Evolutionary conservation across 768 basidiomycete species (phyloP), one percentile per base, ranked within the genome.

Genomic region (Phylloporus rhodoxanthus): DNA sequence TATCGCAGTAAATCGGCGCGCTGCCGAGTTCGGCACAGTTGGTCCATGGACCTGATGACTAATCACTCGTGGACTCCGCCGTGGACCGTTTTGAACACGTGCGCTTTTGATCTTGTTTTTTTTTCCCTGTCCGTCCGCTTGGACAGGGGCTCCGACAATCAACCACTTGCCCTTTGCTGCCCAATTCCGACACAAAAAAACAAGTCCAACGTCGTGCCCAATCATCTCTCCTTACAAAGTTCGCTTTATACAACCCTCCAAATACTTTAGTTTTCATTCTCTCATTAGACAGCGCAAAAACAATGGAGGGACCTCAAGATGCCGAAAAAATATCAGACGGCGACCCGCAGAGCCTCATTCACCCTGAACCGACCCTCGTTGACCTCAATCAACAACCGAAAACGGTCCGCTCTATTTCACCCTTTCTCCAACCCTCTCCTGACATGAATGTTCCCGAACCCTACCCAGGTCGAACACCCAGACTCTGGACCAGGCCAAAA

Each of bases 81-180:
- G 48, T 57, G 58, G 64, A 63, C 65, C 8, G n/a, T n/a, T 1
- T 11, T 46, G 49, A 28, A 48, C 65, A 67, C 65, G 65, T 66
- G 65, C 43, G 50, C 53, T 45, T 61, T 63, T 66, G 63, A 66
- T 66, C 61, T 65, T 48, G 60, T 63, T 66, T 66, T 66, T 66
- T 66, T 66, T 67, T 63, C 66, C 63, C 59, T 65, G 66, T 63
- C 60, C 50, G 56, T 59, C 65, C 58, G 63, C 53, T 61, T 65
- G 61, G 65, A 67, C 65, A 66, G 65, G 65, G 65, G 65, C 65
- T 66, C 63, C 60, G 66, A 68, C 65, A 68, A 67, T 67, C 65
- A 53, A 67, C 65, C 47, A 61, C 63, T 58, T 59, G 45, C 49
- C 59, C 51, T 53, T 56, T 54, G 57, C 48, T 39, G 26, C 52